Base-by-base conservation (phyloP, 768 basidiomycete species). In the Collybia sp. region DNA sequence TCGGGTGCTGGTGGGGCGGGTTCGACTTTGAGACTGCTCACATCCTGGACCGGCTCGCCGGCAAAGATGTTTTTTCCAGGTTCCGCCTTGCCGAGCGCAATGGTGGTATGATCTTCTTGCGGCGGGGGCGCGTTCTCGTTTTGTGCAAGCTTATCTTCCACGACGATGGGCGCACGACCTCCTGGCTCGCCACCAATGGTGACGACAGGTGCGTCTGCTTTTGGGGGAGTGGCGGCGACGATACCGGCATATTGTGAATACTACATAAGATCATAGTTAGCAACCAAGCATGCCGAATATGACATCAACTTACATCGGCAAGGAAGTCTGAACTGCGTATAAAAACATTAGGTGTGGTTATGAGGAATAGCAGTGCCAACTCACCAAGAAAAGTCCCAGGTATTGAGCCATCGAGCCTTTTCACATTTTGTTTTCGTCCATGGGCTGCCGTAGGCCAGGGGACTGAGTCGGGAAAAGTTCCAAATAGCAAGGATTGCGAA, bases 331-430 rank as follows among this genome's bases (percentile, higher is more conserved):
- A 69, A 63, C 87, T 87, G 31, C 10, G 43, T 1, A 40, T 10
- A 32, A 40, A 46, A 35, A 6, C 19, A n/a, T 44, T n/a, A 48
- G 42, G 40, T 34, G 49, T 30, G 25, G 35, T 20, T 12, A 9
- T 40, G 10, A 39, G 45, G 35, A 31, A 44, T 13, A 42, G 13
- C 9, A 19, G 25, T 38, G 11, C 13, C 19, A 13, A 62, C 77
- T 35, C 57, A 83, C 86, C 94, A 99, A 20, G 82, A 77, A 62
- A 98, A 97, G 66, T 99, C 96, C 96, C 96, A 99, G 4, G 85
- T 88, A 69, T 84, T 91, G 34, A 95, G 54, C 91, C 92, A 94
- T 59, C 82, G 84, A 1, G 91, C 83, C 34, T 69, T 75, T 43
- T 75, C 61, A 55, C 96, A 98, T 50, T 89, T 74, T 6, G 57